phyloP scores from a whole-genome alignment of 2,329 filamentous ascomycete species.

The Sporothrix brunneoviolacea region DNA sequence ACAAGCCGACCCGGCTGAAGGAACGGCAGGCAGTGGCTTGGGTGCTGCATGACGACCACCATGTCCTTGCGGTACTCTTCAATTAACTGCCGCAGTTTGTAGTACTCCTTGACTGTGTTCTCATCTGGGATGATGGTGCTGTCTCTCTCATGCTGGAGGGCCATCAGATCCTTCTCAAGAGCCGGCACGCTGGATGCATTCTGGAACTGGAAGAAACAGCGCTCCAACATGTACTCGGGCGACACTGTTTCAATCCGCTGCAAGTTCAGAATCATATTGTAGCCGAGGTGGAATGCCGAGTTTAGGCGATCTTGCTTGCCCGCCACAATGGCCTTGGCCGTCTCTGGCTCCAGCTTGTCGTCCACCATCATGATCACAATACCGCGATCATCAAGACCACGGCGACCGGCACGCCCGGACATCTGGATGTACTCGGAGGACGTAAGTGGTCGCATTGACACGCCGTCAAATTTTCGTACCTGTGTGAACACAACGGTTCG shows the following conservation, averaged over 20 bases:
- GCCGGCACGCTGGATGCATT: conserved; percentile 81
- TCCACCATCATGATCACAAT: conserved; percentile 99
- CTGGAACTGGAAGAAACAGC: conserved; percentile 97
- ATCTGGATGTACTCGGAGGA: conserved; percentile 98
- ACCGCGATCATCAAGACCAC: conserved; percentile 94
- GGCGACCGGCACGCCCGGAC: conserved; percentile 92
- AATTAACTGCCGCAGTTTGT: conserved; percentile 78
- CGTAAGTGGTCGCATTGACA: conserved; percentile 72
- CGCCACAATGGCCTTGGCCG: conserved; percentile 92
- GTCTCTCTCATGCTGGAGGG: conserved; percentile 68
- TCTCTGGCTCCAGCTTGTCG: conserved; percentile 87
- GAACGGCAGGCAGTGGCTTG: conserved; percentile 76
- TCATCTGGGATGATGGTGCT: conserved; percentile 78
- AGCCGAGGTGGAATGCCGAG: conserved; percentile 93
- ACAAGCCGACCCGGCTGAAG: conserved; percentile 83
- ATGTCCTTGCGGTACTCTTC: conserved; percentile 82
- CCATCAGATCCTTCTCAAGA: conserved; percentile 75
- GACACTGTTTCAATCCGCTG: conserved; percentile 98
- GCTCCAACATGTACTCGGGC: conserved; percentile 97
- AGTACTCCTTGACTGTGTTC: conserved; percentile 85
- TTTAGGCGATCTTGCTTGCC: conserved; percentile 96
- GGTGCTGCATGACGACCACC: conserved; percentile 85
- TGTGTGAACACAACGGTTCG: conserved; percentile 99
- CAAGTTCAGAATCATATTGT: conserved; percentile 98
- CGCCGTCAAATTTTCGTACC: conserved; percentile 90